Conservation (phyloP, 139 green algal species). For the Closterium sp. region DNA sequence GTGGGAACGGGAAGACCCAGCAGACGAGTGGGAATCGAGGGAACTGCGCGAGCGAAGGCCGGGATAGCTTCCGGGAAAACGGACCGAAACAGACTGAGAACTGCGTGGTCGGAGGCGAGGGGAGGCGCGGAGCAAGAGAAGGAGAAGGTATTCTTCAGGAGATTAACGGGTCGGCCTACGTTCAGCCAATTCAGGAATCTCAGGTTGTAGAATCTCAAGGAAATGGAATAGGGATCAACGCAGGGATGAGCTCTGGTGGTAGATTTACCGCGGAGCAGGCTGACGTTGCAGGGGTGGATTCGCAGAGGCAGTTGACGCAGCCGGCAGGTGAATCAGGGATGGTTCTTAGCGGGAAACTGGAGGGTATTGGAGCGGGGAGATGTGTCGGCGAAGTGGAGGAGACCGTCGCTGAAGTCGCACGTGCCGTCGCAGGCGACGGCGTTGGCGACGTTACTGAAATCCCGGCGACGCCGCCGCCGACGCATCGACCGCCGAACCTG, state of each 20-base stretch:
- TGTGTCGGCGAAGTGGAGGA: neutral
- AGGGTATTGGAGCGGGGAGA: neutral
- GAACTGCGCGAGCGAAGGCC: neutral
- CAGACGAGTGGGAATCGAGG: neutral
- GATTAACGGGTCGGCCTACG: neutral
- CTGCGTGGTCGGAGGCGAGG: neutral
- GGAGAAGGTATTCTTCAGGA: neutral
- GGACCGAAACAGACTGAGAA: neutral
- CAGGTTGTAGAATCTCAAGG: too few relatives aligned
- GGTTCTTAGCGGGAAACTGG: too few relatives aligned
- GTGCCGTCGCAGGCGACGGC: neutral
- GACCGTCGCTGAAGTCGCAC: neutral
- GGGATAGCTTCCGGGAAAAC: neutral
- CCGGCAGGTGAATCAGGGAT: too few relatives aligned
- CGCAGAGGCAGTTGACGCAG: neutral
- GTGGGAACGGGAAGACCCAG: neutral
- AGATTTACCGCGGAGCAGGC: neutral
- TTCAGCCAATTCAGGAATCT: neutral
- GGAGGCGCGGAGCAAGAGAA: neutral
- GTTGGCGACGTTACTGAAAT: neutral
- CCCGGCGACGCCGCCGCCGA: neutral
- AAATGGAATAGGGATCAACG: neutral
- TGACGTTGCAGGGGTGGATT: neutral
- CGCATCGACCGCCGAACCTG: neutral
- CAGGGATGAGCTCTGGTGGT: neutral